These are phyloP conservation scores for Claviceps sp. DNA, from an alignment of 2,329 filamentous ascomycete species.

Conservation along the genomic window DNA sequence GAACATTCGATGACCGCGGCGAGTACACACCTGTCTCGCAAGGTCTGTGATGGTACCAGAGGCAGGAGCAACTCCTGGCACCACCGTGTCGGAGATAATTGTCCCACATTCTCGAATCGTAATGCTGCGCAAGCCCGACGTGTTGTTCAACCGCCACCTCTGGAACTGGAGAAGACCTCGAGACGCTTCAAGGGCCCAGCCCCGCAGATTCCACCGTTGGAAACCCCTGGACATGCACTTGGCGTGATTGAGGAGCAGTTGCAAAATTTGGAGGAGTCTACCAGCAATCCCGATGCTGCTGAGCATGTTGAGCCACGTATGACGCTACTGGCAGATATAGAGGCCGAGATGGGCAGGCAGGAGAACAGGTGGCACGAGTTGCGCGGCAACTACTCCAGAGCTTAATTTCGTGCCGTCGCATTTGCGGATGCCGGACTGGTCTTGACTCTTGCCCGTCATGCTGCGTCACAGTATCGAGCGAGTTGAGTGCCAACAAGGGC, in stretches of 20 bases:
- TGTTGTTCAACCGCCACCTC: constrained; percentile 41
- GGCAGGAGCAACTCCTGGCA: constrained; percentile 29
- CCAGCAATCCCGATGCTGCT: constrained; percentile 16
- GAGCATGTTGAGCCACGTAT: constrained; percentile 29
- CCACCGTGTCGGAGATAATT: constrained; percentile 43
- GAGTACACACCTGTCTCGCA: constrained; percentile 2
- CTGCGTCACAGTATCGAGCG: too few species aligned
- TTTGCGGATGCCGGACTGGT: too few species aligned
- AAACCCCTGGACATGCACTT: constrained; percentile 36
- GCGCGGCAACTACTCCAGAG: constrained; percentile 36
- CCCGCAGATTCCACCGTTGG: constrained; percentile 37
- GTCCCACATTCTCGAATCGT: constrained; percentile 44
- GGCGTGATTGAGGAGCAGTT: constrained; percentile 39
- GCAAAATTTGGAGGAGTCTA: constrained; percentile 31
- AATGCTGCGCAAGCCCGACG: constrained; percentile 32
- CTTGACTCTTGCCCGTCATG: too few species aligned
- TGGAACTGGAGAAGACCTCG: constrained; percentile 32
- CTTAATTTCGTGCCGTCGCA: constrained; percentile 9
- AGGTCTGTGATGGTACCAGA: constrained; percentile 7
- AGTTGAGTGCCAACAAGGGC: too few species aligned
- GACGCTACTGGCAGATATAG: constrained; percentile 42
- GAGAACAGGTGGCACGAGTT: constrained; percentile 47
- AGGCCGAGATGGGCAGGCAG: constrained; percentile 48
- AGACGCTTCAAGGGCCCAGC: constrained; percentile 32
- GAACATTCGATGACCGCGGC: constrained; percentile 5